phyloP scores from a whole-genome alignment of 139 green algal genomes.

The Pleodorina starrii region DNA sequence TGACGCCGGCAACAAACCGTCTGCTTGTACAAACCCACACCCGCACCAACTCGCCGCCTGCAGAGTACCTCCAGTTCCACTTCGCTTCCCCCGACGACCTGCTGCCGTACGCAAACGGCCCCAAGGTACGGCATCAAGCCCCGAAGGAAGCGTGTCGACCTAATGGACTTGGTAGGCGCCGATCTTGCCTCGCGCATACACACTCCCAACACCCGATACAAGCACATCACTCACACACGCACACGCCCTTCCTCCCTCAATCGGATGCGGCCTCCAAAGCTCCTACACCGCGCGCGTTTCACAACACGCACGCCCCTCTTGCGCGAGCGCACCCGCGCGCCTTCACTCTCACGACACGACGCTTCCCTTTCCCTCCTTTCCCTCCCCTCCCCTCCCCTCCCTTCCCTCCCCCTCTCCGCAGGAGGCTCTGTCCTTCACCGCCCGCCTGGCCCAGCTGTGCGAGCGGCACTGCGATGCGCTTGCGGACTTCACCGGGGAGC shows the following conservation, averaged over 20 bases:
- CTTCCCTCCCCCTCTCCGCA: not conserved
- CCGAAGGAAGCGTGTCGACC: too few species aligned
- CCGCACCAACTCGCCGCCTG: too few species aligned
- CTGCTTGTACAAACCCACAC: not conserved
- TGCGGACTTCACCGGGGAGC: slow-evolving; percentile 57
- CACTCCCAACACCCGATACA: too few species aligned
- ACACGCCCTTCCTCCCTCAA: too few species aligned
- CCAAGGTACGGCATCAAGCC: slow-evolving; percentile 55
- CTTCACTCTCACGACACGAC: not conserved
- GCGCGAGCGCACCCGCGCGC: too few species aligned
- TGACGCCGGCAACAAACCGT: not conserved
- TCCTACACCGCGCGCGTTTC: too few species aligned
- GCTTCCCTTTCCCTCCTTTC: not conserved
- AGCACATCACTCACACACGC: too few species aligned
- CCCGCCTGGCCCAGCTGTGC: slow-evolving; percentile 58
- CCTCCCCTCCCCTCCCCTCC: not conserved
- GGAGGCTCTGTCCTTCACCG: slow-evolving; percentile 63
- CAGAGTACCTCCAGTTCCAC: slow-evolving; percentile 74
- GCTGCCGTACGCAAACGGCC: slow-evolving; percentile 60
- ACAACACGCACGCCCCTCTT: too few species aligned
- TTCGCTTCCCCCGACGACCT: slow-evolving; percentile 63
- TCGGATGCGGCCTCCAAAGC: too few species aligned
- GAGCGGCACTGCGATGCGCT: slow-evolving; percentile 59
- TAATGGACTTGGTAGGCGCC: too few species aligned
- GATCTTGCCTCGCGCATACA: too few species aligned